phyloP scores from a whole-genome alignment of 2,329 filamentous ascomycete genomes.

The Diaporthe sp. region DNA sequence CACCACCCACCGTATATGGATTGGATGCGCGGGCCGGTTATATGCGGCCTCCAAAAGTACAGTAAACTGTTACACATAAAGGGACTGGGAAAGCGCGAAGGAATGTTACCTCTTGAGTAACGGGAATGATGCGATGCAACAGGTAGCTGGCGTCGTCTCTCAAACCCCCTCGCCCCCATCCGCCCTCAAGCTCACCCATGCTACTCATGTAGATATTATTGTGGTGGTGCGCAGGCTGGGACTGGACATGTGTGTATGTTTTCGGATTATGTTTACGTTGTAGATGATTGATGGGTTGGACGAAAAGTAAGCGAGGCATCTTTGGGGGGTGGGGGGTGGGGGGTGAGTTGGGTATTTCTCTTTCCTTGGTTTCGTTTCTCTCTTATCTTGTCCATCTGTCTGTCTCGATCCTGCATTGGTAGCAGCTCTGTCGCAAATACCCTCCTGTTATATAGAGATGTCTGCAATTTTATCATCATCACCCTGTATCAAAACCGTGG shows the following conservation, averaged over 20 bases:
- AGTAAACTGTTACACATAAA: neutral
- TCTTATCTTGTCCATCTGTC: neutral
- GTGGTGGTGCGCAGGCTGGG: neutral
- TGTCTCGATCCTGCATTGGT: conserved; percentile 23
- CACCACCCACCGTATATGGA: neutral
- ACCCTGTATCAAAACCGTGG: neutral
- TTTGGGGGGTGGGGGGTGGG: neutral
- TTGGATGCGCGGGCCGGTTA: neutral
- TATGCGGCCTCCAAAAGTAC: neutral
- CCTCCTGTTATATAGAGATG: conserved; percentile 38
- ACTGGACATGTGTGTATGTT: neutral
- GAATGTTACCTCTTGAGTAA: conserved; percentile 31
- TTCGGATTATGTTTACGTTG: neutral
- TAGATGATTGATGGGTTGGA: conserved; percentile 28
- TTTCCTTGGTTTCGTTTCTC: neutral
- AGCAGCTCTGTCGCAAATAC: conserved; percentile 38
- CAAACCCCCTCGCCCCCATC: neutral
- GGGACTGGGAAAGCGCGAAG: neutral
- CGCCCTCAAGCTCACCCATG: too few species aligned
- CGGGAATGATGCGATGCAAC: conserved; percentile 28
- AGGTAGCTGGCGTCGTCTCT: conserved; percentile 1
- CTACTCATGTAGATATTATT: conserved; percentile 22
- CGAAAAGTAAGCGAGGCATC: neutral
- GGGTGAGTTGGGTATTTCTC: neutral
- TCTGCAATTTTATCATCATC: conserved; percentile 11